A percentile compares a stretch with the other conserved stretches of the same genome.
These are phyloP conservation scores for Apiotrichum sp. DNA, from an alignment of 1,284 basidiomycete species.

Conservation along the genomic window DNA sequence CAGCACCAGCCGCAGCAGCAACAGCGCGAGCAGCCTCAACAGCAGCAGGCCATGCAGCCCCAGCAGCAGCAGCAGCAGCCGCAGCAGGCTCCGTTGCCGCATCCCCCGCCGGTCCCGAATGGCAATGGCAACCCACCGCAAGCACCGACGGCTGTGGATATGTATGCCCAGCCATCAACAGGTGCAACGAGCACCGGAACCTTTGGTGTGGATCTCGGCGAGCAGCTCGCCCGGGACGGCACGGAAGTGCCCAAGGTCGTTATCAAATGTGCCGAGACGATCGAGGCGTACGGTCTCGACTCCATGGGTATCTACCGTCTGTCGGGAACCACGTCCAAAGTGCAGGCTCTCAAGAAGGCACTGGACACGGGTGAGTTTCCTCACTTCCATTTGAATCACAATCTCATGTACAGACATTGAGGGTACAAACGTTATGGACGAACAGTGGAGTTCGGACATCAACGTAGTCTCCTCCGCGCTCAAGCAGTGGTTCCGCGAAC, in stretches of 20 bases:
- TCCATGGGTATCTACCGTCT: conserved; percentile 90
- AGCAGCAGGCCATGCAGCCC: not conserved
- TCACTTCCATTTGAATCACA: not conserved
- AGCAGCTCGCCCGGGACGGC: conserved; percentile 83
- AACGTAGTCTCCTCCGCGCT: conserved; percentile 90
- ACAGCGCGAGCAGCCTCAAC: not conserved
- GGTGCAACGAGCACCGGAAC: conserved; percentile 52
- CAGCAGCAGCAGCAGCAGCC: conserved; percentile 13
- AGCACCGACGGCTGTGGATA: not conserved
- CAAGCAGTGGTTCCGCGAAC: conserved; percentile 93
- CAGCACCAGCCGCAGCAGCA: not conserved
- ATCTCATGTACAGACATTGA: conserved; percentile 63
- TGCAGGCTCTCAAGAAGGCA: conserved; percentile 72
- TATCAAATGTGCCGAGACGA: conserved; percentile 81
- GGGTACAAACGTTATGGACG: conserved; percentile 72
- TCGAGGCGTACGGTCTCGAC: conserved; percentile 76
- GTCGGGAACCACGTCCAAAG: conserved; percentile 83
- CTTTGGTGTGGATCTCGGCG: conserved; percentile 84
- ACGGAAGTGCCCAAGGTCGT: conserved; percentile 84
- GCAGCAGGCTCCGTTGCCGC: not conserved
- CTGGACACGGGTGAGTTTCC: conserved; percentile 69
- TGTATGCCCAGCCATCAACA: conserved; percentile 24
- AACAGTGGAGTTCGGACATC: conserved; percentile 88
- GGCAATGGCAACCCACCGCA: conserved; percentile 9
- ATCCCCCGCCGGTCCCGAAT: conserved; percentile 5